These are phyloP conservation scores for Ophiostoma montium DNA, from an alignment of 2,329 filamentous ascomycete genomes.

Conservation along the genomic window DNA sequence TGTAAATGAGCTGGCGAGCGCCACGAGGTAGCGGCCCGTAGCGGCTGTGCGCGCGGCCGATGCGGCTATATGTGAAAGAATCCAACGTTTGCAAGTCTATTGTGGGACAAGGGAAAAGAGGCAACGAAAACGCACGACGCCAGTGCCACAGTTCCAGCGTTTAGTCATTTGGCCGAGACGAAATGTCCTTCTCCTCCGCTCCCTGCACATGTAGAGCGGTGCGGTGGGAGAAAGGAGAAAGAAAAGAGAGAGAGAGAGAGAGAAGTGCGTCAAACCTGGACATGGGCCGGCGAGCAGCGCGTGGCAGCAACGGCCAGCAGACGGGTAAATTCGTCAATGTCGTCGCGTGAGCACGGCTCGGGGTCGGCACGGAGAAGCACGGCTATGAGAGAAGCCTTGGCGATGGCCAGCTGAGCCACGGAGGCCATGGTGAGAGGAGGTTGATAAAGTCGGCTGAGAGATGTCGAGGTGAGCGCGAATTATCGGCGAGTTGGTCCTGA, in stretches of 20 bases:
- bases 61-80: slow-evolving; percentile 54
- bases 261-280: slow-evolving; percentile 58
- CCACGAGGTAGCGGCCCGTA: slow-evolving; percentile 62
- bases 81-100: slow-evolving; percentile 84
- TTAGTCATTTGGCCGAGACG: background rate
- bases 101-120: slow-evolving; percentile 7
- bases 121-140: slow-evolving; percentile 6
- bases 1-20: slow-evolving; percentile 47
- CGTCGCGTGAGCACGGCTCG: slow-evolving; percentile 50
- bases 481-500: too few relatives aligned
- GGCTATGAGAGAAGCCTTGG: slow-evolving; percentile 65
- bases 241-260: background rate
- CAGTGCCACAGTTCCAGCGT: background rate
- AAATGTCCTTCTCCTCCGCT: too few relatives aligned
- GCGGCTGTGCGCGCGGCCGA: slow-evolving; percentile 52
- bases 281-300: slow-evolving; percentile 65
- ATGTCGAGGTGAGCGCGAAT: background rate
- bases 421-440: slow-evolving; percentile 20
- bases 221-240: background rate
- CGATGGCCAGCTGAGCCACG: slow-evolving; percentile 58
- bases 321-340: slow-evolving; percentile 55
- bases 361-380: slow-evolving; percentile 62
- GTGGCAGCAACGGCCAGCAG: slow-evolving; percentile 49
- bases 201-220: background rate
- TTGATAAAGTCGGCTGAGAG: background rate